Evolutionary conservation across 2,329 filamentous ascomycete species (phyloP).

Genomic region (Juglanconis sp.): DNA sequence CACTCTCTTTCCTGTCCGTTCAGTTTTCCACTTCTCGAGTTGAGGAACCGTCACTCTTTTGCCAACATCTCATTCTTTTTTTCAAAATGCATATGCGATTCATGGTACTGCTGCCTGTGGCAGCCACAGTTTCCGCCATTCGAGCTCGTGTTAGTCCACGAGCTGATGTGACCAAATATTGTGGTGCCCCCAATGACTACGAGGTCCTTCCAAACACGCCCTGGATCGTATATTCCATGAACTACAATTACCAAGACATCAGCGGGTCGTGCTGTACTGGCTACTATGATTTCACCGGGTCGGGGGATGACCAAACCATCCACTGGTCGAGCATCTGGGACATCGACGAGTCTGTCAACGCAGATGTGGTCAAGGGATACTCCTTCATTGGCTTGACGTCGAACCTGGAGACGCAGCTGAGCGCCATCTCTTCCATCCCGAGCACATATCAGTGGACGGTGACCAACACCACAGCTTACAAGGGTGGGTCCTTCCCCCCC

Average conservation of each 20-base stretch:
- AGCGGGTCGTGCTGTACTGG: slow-evolving; percentile 37
- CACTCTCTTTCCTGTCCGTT: not conserved
- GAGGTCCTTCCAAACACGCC: slow-evolving; percentile 34
- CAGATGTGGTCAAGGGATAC: slow-evolving; percentile 40
- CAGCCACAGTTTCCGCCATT: slow-evolving; percentile 1
- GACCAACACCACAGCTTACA: slow-evolving; percentile 38
- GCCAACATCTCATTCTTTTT: not conserved
- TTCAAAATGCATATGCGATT: slow-evolving; percentile 10
- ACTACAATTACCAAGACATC: slow-evolving; percentile 38
- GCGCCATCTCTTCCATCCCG: slow-evolving; percentile 36
- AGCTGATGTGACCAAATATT: slow-evolving; percentile 16
- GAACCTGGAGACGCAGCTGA: slow-evolving; percentile 36
- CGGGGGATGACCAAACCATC: slow-evolving; percentile 28
- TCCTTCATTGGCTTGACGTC: slow-evolving; percentile 41
- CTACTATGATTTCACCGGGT: slow-evolving; percentile 33
- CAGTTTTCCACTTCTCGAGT: not conserved
- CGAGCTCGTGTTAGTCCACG: not conserved
- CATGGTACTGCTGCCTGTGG: not conserved
- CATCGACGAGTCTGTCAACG: slow-evolving; percentile 32
- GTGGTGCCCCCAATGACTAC: slow-evolving; percentile 25
- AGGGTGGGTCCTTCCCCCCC: slow-evolving; percentile 19
- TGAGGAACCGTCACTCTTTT: not conserved
- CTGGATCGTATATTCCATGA: slow-evolving; percentile 45
- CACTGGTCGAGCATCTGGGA: slow-evolving; percentile 37
- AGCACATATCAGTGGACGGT: slow-evolving; percentile 37